These are phyloP conservation scores for Lactarius sp. DNA, from an alignment of 768 basidiomycete species.

Conservation along the genomic window DNA sequence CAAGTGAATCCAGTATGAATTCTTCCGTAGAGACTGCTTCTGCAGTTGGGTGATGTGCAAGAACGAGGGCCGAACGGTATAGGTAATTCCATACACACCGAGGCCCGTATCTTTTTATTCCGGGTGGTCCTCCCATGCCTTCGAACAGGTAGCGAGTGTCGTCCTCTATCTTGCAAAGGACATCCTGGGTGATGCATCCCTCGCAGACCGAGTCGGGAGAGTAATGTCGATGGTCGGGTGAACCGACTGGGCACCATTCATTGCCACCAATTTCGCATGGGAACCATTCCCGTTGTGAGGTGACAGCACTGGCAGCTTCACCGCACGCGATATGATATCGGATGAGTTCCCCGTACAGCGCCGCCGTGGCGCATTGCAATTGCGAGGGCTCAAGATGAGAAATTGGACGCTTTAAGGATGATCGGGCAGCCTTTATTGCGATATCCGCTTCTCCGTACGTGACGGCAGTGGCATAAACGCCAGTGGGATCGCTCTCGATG, in stretches of 20 bases:
- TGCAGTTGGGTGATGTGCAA: constrained; percentile 2
- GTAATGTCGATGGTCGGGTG: no score
- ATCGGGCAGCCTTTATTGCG: constrained; percentile 1
- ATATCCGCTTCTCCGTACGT: background rate
- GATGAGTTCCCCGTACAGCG: background rate
- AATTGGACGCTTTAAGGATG: background rate
- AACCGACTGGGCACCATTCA: no score
- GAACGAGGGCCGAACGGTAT: background rate
- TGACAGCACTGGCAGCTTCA: background rate
- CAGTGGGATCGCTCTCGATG: constrained; percentile 11
- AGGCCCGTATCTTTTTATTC: background rate
- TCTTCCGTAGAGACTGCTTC: background rate
- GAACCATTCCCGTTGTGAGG: background rate
- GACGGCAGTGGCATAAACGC: constrained; percentile 12
- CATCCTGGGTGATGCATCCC: background rate
- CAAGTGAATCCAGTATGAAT: background rate
- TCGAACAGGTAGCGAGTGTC: no score
- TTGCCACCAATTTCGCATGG: background rate
- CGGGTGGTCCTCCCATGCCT: no score
- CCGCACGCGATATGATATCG: constrained; percentile 3
- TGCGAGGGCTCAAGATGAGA: background rate
- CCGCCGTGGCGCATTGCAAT: background rate
- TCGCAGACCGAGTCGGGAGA: no score
- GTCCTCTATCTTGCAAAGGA: background rate
- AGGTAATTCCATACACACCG: constrained; percentile 4